Base-by-base conservation (phyloP, 495 filamentous ascomycete species). In the Penicillium soppii region DNA sequence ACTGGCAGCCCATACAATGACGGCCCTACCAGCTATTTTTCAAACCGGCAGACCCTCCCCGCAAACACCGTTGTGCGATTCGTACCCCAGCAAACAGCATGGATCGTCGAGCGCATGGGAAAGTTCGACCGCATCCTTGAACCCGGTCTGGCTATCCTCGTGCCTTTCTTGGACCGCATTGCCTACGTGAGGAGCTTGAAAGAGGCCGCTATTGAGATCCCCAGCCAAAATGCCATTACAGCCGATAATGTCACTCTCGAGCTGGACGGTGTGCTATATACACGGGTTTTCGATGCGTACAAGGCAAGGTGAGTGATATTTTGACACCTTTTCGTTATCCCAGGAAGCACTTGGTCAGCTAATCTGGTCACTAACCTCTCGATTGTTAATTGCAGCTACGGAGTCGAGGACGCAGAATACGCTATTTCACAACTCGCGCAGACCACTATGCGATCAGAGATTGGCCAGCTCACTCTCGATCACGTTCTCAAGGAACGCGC, bases 61-160 rank as follows among this genome's bases (percentile, higher is more conserved):
- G 87, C 91, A 47, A 98, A 97, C 73, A 97, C 95, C 20, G 78
- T 98, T 57, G 80, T 98, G 55, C 90, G 92, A 47, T 98, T 98
- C 75, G 95, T 98, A 22, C 94, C 95, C 8, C 95, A 98, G 70
- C 94, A 97, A 75, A 96, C 92, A 47, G 95, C 94, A 75, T 98
- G 95, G 95, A 91, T 98, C 51, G 94, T 98, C 32, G 95, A 98
- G 74, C 90, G 94, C 54, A 98, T 98, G 94, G 94, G 94, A 41
- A 92, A 91, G 66, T 98, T 94, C 76, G 82, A 90, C 72, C 80
- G 90, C 20, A 97, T 97, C 56, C 71, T 98, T 42, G 80, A 96
- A 54, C 94, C 94, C 0, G 94, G 94, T 47, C 73, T 98, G 32
- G 91, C 95, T 5, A 82, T 98, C 57, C 72, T 98, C 54, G 78